phyloP scores from a whole-genome alignment of 306 rosid genomes.

The Erythrophleum fordii region DNA sequence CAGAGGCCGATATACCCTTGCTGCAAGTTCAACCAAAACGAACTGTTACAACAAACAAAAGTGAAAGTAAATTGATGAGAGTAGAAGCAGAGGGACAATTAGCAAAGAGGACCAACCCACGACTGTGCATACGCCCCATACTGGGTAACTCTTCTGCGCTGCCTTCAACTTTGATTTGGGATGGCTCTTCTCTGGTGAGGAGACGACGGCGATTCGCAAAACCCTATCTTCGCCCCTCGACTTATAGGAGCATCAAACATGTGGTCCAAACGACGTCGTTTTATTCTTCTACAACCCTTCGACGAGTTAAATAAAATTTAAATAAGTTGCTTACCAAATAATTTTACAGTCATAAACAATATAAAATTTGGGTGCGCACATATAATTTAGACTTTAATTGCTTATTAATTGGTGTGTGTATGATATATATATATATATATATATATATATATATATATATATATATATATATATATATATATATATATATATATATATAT shows the following conservation, averaged over 20 bases:
- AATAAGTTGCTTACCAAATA: no score
- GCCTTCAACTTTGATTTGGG: neutral
- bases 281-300: no score
- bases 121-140: slow-evolving; percentile 85
- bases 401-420: no score
- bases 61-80: neutral
- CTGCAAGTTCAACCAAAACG: slow-evolving; percentile 38
- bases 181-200: neutral
- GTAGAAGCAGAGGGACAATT: neutral
- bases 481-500: no score
- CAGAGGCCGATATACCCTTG: slow-evolving; percentile 85
- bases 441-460: no score
- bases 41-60: neutral
- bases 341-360: no score
- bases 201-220: neutral
- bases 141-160: neutral
- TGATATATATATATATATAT: no score
- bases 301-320: no score
- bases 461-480: no score
- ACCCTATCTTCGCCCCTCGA: neutral
- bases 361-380: no score
- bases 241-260: neutral
- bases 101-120: slow-evolving; percentile 54
- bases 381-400: no score
- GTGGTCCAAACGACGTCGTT: neutral